phyloP scores from a whole-genome alignment of 768 basidiomycete species.

The Termitomyces heimii region DNA sequence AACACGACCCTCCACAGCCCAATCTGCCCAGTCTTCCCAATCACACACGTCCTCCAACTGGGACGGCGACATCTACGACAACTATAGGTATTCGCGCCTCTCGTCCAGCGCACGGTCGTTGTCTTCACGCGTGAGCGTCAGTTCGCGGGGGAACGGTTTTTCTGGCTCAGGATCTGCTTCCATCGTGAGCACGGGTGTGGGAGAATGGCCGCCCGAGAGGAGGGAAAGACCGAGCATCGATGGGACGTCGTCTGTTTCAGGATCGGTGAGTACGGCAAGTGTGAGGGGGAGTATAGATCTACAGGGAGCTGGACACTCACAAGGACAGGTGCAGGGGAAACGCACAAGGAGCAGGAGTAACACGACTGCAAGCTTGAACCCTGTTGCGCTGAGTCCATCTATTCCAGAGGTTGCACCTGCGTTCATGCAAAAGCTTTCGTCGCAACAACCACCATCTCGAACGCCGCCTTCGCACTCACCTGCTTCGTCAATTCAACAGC shows the following conservation, averaged over 20 bases:
- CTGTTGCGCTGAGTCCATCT: background rate
- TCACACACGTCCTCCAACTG: conserved; percentile 18
- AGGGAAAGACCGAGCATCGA: background rate
- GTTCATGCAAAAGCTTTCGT: background rate
- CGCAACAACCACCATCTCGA: background rate
- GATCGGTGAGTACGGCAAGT: background rate
- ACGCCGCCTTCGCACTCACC: background rate
- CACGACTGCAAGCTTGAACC: conserved; percentile 11
- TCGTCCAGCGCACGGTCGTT: conserved; percentile 38
- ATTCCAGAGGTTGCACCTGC: background rate
- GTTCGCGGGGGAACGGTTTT: conserved; percentile 3
- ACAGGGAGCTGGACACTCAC: background rate
- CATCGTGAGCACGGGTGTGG: background rate
- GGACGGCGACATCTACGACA: conserved; percentile 71
- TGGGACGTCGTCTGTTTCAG: background rate
- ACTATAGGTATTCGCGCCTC: conserved; percentile 67
- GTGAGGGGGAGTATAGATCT: conserved; percentile 3
- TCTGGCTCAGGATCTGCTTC: background rate
- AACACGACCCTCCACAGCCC: conserved; percentile 7
- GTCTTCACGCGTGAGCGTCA: conserved; percentile 1
- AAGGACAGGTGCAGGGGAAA: background rate
- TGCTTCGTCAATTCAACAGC: background rate
- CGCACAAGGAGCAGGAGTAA: conserved; percentile 9
- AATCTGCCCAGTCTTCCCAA: conserved; percentile 11
- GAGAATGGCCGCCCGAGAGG: conserved; percentile 5